Percentiles rank a stretch among this genome's conserved stretches.
These are phyloP conservation scores for Fagopyrum esculentum DNA, from an alignment of 148 eudicot genomes.

Conservation along the genomic window DNA sequence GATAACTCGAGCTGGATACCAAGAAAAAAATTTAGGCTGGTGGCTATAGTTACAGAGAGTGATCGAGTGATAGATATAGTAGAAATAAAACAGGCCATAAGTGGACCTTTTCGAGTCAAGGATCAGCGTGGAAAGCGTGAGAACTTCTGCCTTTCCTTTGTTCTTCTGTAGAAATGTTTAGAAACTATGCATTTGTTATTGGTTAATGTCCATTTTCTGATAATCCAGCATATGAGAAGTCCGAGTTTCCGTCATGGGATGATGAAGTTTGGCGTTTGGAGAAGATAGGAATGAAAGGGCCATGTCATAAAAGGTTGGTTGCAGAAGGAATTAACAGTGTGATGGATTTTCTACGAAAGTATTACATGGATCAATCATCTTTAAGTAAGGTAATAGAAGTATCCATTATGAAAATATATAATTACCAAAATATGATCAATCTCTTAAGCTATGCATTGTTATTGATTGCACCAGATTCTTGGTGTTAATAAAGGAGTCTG, in stretches of 20 bases:
- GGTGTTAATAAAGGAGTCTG: not conserved
- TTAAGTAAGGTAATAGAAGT: not conserved
- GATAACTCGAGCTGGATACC: conserved; percentile 1
- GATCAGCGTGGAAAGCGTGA: conserved; percentile 3
- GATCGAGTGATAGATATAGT: not conserved
- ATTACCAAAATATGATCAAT: not conserved
- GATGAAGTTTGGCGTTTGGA: not conserved
- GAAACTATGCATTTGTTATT: not conserved
- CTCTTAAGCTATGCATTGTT: not conserved
- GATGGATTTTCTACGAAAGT: not conserved
- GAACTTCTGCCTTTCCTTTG: not conserved
- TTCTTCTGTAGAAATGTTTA: not conserved
- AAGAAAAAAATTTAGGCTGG: not conserved
- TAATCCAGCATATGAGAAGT: not conserved
- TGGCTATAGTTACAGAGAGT: not conserved
- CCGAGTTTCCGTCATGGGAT: not conserved
- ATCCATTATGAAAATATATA: too few species aligned
- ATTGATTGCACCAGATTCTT: conserved; percentile 1
- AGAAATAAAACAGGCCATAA: not conserved
- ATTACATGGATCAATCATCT: not conserved
- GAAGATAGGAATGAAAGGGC: not conserved
- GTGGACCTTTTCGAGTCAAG: conserved; percentile 3
- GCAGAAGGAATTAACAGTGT: not conserved
- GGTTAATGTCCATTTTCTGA: not conserved
- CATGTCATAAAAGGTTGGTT: not conserved